Evolutionary conservation across 1,284 basidiomycete genomes (phyloP), one percentile per base, ranked within the genome.

Genomic region (Sanghuangporus weigelae): DNA sequence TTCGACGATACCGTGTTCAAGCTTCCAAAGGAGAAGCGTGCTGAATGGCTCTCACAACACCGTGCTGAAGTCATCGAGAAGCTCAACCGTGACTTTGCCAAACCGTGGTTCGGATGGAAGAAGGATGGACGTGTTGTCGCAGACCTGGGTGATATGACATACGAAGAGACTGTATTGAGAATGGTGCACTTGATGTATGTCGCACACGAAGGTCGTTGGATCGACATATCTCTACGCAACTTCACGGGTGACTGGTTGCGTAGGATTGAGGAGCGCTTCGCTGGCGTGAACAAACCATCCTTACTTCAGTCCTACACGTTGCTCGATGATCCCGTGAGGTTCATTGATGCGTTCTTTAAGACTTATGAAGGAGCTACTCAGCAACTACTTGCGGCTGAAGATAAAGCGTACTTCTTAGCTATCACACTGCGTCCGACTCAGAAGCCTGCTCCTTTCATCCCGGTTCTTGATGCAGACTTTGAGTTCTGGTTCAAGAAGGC

Each of bases 401-500:
- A 99, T 76, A 90, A 91, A 68, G 91, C 93, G 0, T 99, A 89
- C 80, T 98, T 99, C 86, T 84, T 99, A 55, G 90, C 92, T 44
- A 96, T 99, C 72, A 84, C 92, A 50, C 95, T 98, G 76, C 86
- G 97, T 62, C 93, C 93, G 14, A 93, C 94, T 14, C 96, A 99
- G 82, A 99, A 99, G 81, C 97, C 97, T 0, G 96, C 92, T 7
- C 97, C 96, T 1, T 99, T 98, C 82, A 98, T 99, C 70, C 96
- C 96, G n/a, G 88, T 98, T 58, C 84, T 99, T 56, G 96, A 98
- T 75, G 85, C 87, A 26, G 87, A 78, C 69, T 98, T 99, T 74
- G 94, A 96, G 75, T 94, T 98, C 62, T 98, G 96, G 95, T 98
- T 98, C 81, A 98, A 98, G 84, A 97, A 97, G 86, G 92, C 91